Evolutionary conservation across 164 flowering plant genomes (phyloP), one percentile per base, ranked within the genome.

Genomic region (Protea cynaroides): DNA sequence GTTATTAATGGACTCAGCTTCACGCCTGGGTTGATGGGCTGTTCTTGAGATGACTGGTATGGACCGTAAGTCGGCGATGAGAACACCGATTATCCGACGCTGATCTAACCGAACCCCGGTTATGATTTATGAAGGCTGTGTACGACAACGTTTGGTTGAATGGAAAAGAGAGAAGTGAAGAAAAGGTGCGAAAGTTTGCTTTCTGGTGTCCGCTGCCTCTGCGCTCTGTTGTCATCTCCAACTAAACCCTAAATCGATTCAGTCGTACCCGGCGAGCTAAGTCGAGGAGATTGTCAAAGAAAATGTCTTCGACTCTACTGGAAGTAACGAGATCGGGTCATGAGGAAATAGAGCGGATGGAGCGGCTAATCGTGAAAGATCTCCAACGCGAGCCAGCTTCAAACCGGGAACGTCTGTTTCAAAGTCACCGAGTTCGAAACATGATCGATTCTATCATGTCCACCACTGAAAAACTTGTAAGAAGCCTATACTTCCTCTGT

Each of bases 281-380:
- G 4, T 12, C n/a, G 40, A 51, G 56, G 15, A 21, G 10, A 3
- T 9, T 37, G 17, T 23, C 47, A 15, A 29, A 40, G 66, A 74
- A 69, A 71, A 89, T 95, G 99, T 92, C 99, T 69, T 92, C 98
- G 76, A 95, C 97, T 17, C 78, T 92, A n/a, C 78, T 95, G 51
- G 99, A 92, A 78, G 84, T 84, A 73, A 88, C 98, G 8, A 83
- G 99, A 12, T 79, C 91, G 19, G 73, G 81, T 11, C 98, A 95
- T 81, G 99, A 95, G 80, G 97, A 95, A 53, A 86, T 88, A 50
- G 99, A 95, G 83, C 80, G 97, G 62, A 71, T 88, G 14, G 99
- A 95, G 76, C 83, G 98, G 29, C 82, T 87, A 18, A 74, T 88
- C 10, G 98, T 87, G 44, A 95, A 95, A 78, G 98, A 95, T 68